Conservation (phyloP, 768 basidiomycete species). For the Tulasnella calospora region DNA sequence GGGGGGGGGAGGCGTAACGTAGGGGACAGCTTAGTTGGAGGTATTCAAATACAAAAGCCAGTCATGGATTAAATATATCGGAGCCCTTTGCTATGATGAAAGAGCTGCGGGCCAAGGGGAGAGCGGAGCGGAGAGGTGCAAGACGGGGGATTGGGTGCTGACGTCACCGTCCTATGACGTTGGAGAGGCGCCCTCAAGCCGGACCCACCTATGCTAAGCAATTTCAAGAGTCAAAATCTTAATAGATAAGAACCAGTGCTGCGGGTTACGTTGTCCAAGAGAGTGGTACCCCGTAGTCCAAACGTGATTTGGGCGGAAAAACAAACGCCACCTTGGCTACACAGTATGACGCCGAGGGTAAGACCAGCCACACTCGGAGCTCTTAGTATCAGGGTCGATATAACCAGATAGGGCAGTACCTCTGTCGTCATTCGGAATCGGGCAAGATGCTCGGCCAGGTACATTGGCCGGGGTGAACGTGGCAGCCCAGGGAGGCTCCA, state of each 20-base stretch:
- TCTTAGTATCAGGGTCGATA: neutral
- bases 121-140: slow-evolving; percentile 5
- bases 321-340: neutral
- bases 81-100: neutral
- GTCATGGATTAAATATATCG: neutral
- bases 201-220: neutral
- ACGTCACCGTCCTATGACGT: neutral
- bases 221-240: neutral
- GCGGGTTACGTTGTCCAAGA: neutral
- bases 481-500: neutral
- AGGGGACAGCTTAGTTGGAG: neutral
- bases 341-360: neutral
- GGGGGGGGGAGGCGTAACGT: neutral
- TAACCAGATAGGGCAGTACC: neutral
- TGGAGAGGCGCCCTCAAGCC: neutral
- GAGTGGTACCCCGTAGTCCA: neutral
- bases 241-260: neutral
- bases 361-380: neutral
- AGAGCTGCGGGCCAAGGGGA: neutral
- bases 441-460: neutral
- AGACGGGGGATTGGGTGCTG: neutral
- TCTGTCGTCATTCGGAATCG: neutral
- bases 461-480: neutral
- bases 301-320: neutral
- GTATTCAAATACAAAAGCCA: neutral